Evolutionary conservation across 805 yeast genomes (phyloP).

Genomic region (Candida germanica): DNA sequence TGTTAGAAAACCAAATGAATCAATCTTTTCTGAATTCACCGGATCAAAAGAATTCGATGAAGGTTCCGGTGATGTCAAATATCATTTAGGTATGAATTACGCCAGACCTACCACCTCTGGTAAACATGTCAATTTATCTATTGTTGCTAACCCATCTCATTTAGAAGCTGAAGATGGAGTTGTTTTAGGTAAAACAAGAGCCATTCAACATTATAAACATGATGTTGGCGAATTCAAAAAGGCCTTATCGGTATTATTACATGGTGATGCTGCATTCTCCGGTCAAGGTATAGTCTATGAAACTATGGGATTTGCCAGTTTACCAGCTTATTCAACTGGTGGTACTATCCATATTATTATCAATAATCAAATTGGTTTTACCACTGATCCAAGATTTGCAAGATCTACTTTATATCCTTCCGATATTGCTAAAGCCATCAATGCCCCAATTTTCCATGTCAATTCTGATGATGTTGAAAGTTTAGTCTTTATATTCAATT

Average conservation of each 20-base stretch:
- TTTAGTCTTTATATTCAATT: conserved; percentile 82
- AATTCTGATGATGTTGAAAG: conserved; percentile 98
- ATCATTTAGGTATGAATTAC: conserved; percentile 99
- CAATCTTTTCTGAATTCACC: conserved; percentile 92
- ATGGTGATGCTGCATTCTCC: conserved; percentile 99
- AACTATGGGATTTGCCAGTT: conserved; percentile 89
- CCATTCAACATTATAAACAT: conserved; percentile 86
- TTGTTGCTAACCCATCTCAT: conserved; percentile 99
- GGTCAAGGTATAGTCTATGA: conserved; percentile 99
- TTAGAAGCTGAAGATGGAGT: conserved; percentile 99
- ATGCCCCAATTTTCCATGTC: conserved; percentile 99
- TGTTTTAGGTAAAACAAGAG: conserved; percentile 96
- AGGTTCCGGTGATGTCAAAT: conserved; percentile 98
- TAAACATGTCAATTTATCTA: conserved; percentile 87
- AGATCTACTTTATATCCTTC: conserved; percentile 98
- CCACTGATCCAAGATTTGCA: conserved; percentile 96
- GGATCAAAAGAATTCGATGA: conserved; percentile 90
- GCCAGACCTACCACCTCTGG: conserved; percentile 99
- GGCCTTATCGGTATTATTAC: conserved; percentile 89
- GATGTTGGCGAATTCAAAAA: conserved; percentile 80
- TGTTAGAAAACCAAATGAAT: conserved; percentile 97
- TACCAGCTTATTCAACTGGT: conserved; percentile 96
- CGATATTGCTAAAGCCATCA: conserved; percentile 93
- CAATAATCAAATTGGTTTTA: conserved; percentile 98
- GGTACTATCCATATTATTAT: conserved; percentile 96